Evolutionary conservation across 2,329 filamentous ascomycete genomes (phyloP).

Genomic region (Orbilia brochopaga): DNA sequence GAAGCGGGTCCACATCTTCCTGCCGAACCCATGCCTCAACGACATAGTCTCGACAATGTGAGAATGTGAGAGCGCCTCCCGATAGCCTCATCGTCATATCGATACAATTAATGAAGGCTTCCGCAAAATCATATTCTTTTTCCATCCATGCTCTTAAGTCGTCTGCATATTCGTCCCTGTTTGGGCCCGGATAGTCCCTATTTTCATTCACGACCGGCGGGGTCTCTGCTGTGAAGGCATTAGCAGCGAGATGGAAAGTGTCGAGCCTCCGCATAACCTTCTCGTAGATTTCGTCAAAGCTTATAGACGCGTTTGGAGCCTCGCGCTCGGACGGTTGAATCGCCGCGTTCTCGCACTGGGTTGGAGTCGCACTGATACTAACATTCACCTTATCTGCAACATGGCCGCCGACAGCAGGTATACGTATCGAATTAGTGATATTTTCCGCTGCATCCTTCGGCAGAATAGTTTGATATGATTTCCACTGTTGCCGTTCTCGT

Average conservation of each 20-base stretch:
- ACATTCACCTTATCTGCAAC: not conserved
- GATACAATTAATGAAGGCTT: not conserved
- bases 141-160: slow-evolving; percentile 20
- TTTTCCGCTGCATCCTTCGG: too few relatives aligned
- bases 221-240: slow-evolving; percentile 2
- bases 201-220: not conserved
- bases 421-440: too few relatives aligned
- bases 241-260: slow-evolving; percentile 13
- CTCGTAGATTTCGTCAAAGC: slow-evolving; percentile 16
- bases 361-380: not conserved
- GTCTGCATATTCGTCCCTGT: slow-evolving; percentile 10
- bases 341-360: not conserved
- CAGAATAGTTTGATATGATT: too few relatives aligned
- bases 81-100: not conserved
- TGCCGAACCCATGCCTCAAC: not conserved
- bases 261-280: slow-evolving; percentile 13
- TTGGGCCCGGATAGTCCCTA: not conserved
- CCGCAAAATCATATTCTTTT: not conserved
- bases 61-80: slow-evolving; percentile 3
- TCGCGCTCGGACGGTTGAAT: not conserved
- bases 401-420: not conserved
- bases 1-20: slow-evolving; percentile 1
- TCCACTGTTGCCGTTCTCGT: too few relatives aligned
- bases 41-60: not conserved
- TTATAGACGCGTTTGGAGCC: slow-evolving; percentile 1